Base-by-base conservation (phyloP, 2,329 filamentous ascomycete species). In the Phialophora expanda region DNA sequence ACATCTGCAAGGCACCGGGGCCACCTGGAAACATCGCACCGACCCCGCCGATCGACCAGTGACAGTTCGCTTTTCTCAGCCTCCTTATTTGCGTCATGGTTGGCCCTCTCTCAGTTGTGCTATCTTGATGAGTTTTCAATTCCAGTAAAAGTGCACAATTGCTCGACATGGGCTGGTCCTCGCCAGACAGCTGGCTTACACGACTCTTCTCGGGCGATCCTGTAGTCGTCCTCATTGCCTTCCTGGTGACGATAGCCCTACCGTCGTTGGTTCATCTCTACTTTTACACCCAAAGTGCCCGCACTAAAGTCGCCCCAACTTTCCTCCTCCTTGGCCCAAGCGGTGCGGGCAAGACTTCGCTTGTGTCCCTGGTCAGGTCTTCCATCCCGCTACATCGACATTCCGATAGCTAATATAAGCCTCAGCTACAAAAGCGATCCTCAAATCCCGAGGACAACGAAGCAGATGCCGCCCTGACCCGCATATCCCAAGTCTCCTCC, bases 301-400 rank as follows among this genome's bases (percentile, higher is more conserved):
- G 78, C 60, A 89, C 90, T 73, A 86, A 86, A 44, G 84, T 83
- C 14, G 85, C 90, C 28, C 92, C 94, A 57, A 90, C 89, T 7
- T 87, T 98, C 67, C 82, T 97, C 9, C 85, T 97, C 51, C 77
- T 93, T 56, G 95, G 95, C 0, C 92, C 94, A 17, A 89, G 89
- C 63, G 90, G 89, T 69, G 86, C 87, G 57, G 95, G 95, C 74
- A 99, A 98, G 82, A 98, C 95, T 0, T 86, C 91, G 8, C 87
- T 98, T 38, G 81, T 93, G n/a, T 93, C 92, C 24, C 84, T 95
- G 72, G 89, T 90, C 82, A 68, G 80, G 56, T 12, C 22, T 50
- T 2, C 17, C 20, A 55, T 60, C 38, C 48, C 20, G 75, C 17
- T 14, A 11, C 24, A 28, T 32, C 34, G 20, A 26, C 48, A 26